Conservation (phyloP, 345 rosid species). For the Gossypium arboreum region DNA sequence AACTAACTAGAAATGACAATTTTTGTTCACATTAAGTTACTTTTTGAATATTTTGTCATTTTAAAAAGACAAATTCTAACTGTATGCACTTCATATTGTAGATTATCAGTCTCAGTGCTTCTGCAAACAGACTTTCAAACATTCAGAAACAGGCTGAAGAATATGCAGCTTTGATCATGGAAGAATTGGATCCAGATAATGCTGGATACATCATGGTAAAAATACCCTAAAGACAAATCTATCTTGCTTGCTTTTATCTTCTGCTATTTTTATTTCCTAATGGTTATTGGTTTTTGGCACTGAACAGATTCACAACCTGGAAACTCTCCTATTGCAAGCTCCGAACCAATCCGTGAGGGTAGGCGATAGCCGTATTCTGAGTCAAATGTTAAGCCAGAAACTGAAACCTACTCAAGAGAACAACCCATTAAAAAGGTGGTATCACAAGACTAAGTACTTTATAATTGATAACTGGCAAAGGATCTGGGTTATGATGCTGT, state of each 20-base stretch:
- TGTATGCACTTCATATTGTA: slow-evolving; percentile 22
- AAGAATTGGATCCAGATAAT: slow-evolving; percentile 82
- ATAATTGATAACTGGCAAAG: slow-evolving; percentile 82
- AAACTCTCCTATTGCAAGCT: slow-evolving; percentile 68
- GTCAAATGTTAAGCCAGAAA: slow-evolving; percentile 80
- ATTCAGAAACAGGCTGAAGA: slow-evolving; percentile 83
- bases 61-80: neutral
- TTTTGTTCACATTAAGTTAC: neutral
- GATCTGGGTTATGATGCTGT: slow-evolving; percentile 69
- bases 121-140: slow-evolving; percentile 77
- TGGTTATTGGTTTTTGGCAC: neutral
- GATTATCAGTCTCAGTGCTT: slow-evolving; percentile 85
- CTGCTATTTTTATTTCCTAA: neutral
- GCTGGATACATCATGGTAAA: slow-evolving; percentile 76
- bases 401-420: slow-evolving; percentile 62
- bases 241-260: neutral
- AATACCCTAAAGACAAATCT: neutral
- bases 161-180: slow-evolving; percentile 84
- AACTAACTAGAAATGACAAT: neutral
- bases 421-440: slow-evolving; percentile 46
- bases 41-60: neutral
- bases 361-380: slow-evolving; percentile 59
- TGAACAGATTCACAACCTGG: slow-evolving; percentile 62
- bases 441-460: slow-evolving; percentile 49
- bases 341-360: slow-evolving; percentile 68